A percentile compares a stretch with the other conserved stretches of the same genome.
Evolutionary conservation across 2,329 filamentous ascomycete genomes (phyloP).

Genomic region (Fusarium ramigenum): DNA sequence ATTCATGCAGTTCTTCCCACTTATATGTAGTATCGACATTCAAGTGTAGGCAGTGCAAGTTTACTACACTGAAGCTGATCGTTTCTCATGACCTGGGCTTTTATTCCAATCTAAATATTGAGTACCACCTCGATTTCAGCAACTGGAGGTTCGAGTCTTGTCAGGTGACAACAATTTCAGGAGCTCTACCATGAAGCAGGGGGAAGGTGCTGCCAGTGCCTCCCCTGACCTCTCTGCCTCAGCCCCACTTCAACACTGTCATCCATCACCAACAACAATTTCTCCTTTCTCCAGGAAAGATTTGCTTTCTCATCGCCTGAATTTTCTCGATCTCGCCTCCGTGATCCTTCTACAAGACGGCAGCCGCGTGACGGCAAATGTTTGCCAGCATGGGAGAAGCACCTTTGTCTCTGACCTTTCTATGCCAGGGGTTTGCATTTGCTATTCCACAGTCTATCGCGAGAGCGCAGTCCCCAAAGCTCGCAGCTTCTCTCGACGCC

Average conservation of each 20-base stretch:
- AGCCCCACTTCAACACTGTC: not conserved
- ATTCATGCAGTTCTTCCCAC: not conserved
- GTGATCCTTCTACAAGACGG: not conserved
- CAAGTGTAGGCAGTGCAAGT: not conserved
- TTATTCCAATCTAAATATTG: not conserved
- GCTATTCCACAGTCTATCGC: not conserved
- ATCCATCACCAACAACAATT: not conserved
- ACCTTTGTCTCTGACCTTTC: not conserved
- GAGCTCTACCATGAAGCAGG: not conserved
- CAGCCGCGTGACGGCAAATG: no score
- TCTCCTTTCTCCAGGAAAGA: not conserved
- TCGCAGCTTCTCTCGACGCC: not conserved
- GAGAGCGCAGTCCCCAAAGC: not conserved
- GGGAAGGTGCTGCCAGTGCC: not conserved
- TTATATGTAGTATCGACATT: not conserved
- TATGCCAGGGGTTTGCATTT: not conserved
- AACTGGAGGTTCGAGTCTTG: fast-evolving
- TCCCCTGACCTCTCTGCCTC: not conserved
- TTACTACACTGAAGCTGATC: not conserved
- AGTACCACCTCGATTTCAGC: not conserved
- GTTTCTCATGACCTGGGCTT: not conserved
- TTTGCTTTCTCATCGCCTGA: not conserved
- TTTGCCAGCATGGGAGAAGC: not conserved
- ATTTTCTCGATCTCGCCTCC: not conserved
- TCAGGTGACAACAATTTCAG: not conserved